Conservation (phyloP, 225 moss, liverwort and hornwort genomes). For the Pleurozium schreberi region DNA sequence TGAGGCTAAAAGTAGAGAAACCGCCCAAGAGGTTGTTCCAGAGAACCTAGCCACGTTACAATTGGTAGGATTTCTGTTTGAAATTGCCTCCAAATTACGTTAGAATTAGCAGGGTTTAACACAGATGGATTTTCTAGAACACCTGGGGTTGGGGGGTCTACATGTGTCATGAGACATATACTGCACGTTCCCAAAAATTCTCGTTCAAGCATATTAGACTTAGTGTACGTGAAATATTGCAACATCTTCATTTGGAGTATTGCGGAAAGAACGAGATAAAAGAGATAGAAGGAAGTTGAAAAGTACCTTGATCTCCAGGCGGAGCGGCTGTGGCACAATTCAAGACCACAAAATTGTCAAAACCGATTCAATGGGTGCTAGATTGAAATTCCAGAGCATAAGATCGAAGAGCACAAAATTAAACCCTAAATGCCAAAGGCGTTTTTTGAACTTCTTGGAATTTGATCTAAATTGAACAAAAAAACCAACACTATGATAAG, state of each 20-base stretch:
- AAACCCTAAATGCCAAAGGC: too few species aligned
- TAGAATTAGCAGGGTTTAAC: background rate
- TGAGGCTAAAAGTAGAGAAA: background rate
- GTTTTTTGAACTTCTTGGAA: too few species aligned
- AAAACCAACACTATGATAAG: too few species aligned
- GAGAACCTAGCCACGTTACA: background rate
- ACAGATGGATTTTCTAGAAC: background rate
- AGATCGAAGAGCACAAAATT: background rate
- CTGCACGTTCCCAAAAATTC: background rate
- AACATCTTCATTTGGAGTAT: background rate
- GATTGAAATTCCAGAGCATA: background rate
- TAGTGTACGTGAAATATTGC: background rate
- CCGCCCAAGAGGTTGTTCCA: background rate
- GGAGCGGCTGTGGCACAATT: constrained; percentile 35
- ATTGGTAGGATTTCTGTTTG: background rate
- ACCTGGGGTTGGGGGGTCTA: background rate
- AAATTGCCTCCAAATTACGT: background rate
- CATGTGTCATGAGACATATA: background rate
- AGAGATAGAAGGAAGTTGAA: background rate
- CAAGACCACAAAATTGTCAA: background rate
- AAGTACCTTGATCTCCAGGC: constrained; percentile 46
- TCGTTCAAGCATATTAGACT: background rate
- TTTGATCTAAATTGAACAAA: too few species aligned
- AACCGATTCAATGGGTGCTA: background rate
- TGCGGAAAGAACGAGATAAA: background rate